These are phyloP conservation scores for Zancudomyces culisetae DNA, from an alignment of 371 early-diverging fungal genomes.

Conservation along the genomic window DNA sequence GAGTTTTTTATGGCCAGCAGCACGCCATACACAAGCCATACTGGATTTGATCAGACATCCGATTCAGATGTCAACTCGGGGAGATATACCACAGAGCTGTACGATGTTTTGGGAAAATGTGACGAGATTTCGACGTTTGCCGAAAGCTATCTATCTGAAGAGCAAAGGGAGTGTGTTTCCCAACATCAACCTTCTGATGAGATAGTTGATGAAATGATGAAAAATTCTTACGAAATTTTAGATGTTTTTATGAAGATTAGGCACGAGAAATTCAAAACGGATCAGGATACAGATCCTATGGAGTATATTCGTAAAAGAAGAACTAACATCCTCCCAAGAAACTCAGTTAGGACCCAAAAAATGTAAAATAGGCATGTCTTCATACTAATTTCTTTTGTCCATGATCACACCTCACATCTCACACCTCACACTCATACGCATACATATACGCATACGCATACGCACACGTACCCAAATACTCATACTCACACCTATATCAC, in stretches of 20 bases:
- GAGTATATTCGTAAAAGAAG: slow-evolving; percentile 26
- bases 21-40: too few species aligned
- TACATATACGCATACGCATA: too few species aligned
- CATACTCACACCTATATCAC: too few species aligned
- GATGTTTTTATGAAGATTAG: slow-evolving; percentile 24
- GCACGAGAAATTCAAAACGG: slow-evolving; percentile 19
- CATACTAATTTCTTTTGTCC: too few species aligned
- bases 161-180: slow-evolving; percentile 17
- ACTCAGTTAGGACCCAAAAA: too few species aligned
- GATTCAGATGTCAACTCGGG: slow-evolving; percentile 5
- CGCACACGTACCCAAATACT: too few species aligned
- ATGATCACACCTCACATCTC: too few species aligned
- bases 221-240: slow-evolving; percentile 23
- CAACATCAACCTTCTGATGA: slow-evolving; percentile 25
- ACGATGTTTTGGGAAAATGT: slow-evolving; percentile 21
- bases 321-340: too few species aligned
- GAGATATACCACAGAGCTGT: slow-evolving; percentile 17
- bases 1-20: too few species aligned
- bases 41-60: background rate
- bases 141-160: slow-evolving; percentile 19
- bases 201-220: slow-evolving; percentile 24
- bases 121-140: slow-evolving; percentile 19
- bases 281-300: slow-evolving; percentile 22
- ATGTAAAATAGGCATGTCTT: too few species aligned
- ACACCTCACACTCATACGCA: too few species aligned